Evolutionary conservation across 2,329 filamentous ascomycete genomes (phyloP).

Genomic region (Cercospora sesami): DNA sequence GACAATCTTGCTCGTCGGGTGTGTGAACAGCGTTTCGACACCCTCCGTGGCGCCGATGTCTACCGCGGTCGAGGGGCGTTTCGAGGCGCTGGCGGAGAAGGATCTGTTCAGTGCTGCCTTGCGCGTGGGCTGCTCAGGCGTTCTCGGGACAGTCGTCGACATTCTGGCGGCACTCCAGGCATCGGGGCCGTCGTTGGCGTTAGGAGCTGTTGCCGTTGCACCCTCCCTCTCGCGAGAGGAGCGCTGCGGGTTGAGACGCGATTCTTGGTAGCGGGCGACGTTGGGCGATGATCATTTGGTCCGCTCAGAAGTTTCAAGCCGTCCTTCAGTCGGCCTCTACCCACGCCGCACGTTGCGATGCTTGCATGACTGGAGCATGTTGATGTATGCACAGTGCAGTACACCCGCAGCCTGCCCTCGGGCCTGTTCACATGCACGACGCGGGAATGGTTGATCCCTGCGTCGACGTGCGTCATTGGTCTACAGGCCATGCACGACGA

Average conservation of each 20-base stretch:
- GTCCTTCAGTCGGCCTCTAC: neutral
- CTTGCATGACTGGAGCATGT: neutral
- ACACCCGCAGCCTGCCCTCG: neutral
- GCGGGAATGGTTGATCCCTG: neutral
- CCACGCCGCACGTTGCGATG: neutral
- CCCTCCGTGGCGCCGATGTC: slow-evolving; percentile 43
- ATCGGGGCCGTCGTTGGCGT: neutral
- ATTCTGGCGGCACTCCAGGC: slow-evolving; percentile 19
- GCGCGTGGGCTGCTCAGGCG: slow-evolving; percentile 33
- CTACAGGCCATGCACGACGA: neutral
- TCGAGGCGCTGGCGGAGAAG: slow-evolving; percentile 44
- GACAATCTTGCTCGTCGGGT: slow-evolving; percentile 71
- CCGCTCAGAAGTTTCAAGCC: neutral
- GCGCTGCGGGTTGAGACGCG: neutral
- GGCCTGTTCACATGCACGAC: slow-evolving; percentile 2
- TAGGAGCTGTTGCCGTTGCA: slow-evolving; percentile 1
- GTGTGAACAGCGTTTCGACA: slow-evolving; percentile 72
- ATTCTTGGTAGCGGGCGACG: neutral
- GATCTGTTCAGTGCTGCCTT: slow-evolving; percentile 43
- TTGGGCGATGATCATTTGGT: slow-evolving; percentile 4
- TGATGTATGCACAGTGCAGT: neutral
- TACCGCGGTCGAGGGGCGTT: slow-evolving; percentile 34
- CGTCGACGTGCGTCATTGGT: slow-evolving; percentile 3
- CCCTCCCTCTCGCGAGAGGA: neutral
- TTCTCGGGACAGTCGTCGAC: slow-evolving; percentile 33